These are phyloP conservation scores for Rhododendron ferrugineum DNA, from an alignment of 148 eudicot species.

Conservation along the genomic window DNA sequence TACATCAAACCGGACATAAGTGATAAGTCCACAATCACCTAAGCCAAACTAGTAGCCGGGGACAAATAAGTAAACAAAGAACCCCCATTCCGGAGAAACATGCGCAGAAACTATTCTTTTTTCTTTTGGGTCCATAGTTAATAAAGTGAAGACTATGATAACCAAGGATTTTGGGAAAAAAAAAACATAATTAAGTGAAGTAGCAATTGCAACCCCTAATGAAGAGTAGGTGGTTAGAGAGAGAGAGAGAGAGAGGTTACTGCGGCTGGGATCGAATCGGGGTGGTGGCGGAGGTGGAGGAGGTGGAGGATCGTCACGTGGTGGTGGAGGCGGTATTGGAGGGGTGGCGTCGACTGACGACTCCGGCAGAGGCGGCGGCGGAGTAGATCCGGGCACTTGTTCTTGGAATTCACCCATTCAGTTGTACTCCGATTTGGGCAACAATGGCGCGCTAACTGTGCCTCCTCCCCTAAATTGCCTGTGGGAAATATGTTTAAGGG, in stretches of 20 bases:
- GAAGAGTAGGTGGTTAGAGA: not conserved
- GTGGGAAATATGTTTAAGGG: no score
- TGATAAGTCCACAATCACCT: no score
- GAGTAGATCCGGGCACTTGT: conserved; percentile 10
- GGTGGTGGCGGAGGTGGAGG: conserved; percentile 30
- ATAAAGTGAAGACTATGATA: not conserved
- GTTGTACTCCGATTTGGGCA: not conserved
- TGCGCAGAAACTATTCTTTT: not conserved
- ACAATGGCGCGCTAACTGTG: not conserved
- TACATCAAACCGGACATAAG: no score
- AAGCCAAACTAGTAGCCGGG: no score
- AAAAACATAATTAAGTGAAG: not conserved
- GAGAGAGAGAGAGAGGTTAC: conserved; percentile 27
- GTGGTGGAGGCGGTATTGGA: conserved; percentile 5
- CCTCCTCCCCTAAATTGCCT: not conserved
- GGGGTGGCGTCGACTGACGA: conserved; percentile 5
- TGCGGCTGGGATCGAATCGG: conserved; percentile 62
- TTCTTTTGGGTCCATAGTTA: not conserved
- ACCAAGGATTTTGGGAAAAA: not conserved
- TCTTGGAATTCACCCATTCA: conserved; percentile 20
- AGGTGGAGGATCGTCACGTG: conserved; percentile 20
- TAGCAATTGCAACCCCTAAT: not conserved
- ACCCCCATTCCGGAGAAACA: not conserved
- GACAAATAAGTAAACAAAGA: not conserved
- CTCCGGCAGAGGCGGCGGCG: conserved; percentile 4